Percentiles rank a stretch among this genome's conserved stretches.
Evolutionary conservation across 441 rosid genomes (phyloP).

Genomic region (Mallotus repandus): DNA sequence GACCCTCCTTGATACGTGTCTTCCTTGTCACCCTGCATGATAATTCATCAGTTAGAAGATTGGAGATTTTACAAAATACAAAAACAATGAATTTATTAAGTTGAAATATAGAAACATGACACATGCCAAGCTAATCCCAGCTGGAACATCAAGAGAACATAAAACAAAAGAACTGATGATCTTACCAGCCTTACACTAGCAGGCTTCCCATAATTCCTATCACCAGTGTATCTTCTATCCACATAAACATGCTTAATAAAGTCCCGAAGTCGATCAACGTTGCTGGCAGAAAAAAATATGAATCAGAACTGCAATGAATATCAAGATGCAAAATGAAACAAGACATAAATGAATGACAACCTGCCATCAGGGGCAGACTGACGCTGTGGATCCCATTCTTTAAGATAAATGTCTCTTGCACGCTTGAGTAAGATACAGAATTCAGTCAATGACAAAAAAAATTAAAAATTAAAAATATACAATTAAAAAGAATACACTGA

Average conservation of each 20-base stretch:
- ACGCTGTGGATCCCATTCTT: constrained; percentile 85
- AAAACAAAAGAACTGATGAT: constrained; percentile 14
- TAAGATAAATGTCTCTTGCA: constrained; percentile 80
- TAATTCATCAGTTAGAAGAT: constrained; percentile 17
- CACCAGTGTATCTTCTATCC: constrained; percentile 76
- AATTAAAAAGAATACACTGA: constrained; percentile 16
- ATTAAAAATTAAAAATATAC: background rate
- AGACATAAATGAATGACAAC: constrained; percentile 35
- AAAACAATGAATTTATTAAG: constrained; percentile 3
- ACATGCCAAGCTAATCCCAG: background rate
- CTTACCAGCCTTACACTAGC: constrained; percentile 65
- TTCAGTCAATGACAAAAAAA: constrained; percentile 11
- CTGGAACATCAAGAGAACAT: background rate
- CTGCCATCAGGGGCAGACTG: constrained; percentile 83
- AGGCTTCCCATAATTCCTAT: constrained; percentile 73
- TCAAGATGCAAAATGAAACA: constrained; percentile 16
- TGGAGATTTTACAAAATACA: constrained; percentile 4
- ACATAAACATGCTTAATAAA: constrained; percentile 91
- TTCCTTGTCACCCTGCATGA: constrained; percentile 70
- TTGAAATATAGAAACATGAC: background rate
- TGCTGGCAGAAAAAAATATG: constrained; percentile 46
- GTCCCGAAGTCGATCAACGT: constrained; percentile 77
- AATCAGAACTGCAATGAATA: constrained; percentile 29
- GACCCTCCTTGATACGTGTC: constrained; percentile 72
- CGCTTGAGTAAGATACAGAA: constrained; percentile 38